Conservation (phyloP, 768 basidiomycete genomes). For the Leucosporidium creatinivorum region DNA sequence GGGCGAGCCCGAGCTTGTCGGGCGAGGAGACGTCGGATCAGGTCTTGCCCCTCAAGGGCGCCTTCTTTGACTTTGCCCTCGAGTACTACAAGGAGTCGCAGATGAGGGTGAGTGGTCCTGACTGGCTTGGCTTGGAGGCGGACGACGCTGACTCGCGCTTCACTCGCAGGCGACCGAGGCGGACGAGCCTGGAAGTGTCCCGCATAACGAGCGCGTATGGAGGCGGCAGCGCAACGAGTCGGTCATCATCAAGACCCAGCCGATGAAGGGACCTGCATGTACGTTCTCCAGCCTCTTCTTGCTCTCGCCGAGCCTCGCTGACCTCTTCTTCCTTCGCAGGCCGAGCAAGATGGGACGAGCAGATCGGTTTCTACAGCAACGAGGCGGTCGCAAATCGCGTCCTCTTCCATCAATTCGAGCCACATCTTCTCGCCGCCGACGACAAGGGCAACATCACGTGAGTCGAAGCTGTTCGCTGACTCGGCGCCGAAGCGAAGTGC, state of each 20-base stretch:
- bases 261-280: constrained; percentile 71
- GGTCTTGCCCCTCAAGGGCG: constrained; percentile 66
- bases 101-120: constrained; percentile 67
- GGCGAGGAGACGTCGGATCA: constrained; percentile 38
- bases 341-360: constrained; percentile 41
- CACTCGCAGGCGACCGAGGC: constrained; percentile 71
- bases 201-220: constrained; percentile 95
- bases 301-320: neutral
- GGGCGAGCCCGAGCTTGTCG: constrained; percentile 48
- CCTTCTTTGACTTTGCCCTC: constrained; percentile 90
- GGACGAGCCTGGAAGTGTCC: constrained; percentile 88
- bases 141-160: constrained; percentile 9
- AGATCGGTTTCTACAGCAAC: constrained; percentile 41
- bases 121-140: neutral
- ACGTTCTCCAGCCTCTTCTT: constrained; percentile 35
- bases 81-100: constrained; percentile 98
- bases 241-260: constrained; percentile 59
- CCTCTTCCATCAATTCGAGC: constrained; percentile 86
- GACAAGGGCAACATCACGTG: constrained; percentile 80
- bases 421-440: constrained; percentile 76
- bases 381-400: constrained; percentile 54
- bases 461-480: constrained; percentile 1
- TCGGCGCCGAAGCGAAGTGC: neutral
- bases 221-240: constrained; percentile 81
- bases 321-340: constrained; percentile 20